Conservation (phyloP, 1,139 yeast species). For the Candida smagusa region DNA sequence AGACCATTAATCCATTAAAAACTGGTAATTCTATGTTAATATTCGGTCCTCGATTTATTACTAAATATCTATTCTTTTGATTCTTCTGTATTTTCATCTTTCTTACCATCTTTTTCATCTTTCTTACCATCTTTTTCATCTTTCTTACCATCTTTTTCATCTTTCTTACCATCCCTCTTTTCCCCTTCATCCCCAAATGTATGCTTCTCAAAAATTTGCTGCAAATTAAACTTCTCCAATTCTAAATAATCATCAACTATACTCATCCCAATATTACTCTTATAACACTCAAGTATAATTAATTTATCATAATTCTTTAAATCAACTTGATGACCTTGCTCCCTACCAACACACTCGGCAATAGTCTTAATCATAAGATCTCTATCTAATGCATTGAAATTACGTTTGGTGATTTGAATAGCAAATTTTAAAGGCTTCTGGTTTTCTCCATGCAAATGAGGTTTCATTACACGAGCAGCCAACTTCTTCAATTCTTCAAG, state of each 20-base stretch:
- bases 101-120: constrained; percentile 7
- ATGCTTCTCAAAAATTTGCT: constrained; percentile 57
- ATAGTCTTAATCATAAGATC: constrained; percentile 66
- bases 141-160: constrained; percentile 2
- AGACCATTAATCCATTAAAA: too few relatives aligned
- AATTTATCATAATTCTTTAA: constrained; percentile 76
- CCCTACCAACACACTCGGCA: constrained; percentile 70
- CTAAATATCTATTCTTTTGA: not conserved
- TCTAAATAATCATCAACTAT: constrained; percentile 65
- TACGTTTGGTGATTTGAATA: constrained; percentile 73
- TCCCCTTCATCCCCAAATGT: constrained; percentile 13
- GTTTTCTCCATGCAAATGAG: constrained; percentile 60
- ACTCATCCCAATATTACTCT: constrained; percentile 77
- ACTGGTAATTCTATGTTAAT: too few relatives aligned
- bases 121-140: constrained; percentile 5
- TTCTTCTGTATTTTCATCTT: constrained; percentile 6
- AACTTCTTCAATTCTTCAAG: constrained; percentile 62
- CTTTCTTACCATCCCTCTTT: constrained; percentile 2
- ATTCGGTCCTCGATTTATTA: too few relatives aligned
- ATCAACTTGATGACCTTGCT: constrained; percentile 74
- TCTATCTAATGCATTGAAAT: constrained; percentile 69
- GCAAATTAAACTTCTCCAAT: constrained; percentile 56
- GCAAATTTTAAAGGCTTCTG: constrained; percentile 67
- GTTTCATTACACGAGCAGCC: constrained; percentile 54
- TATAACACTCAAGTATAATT: constrained; percentile 82